Conservation (phyloP, 805 yeast genomes). For the Zygoascus biomembranicola region DNA sequence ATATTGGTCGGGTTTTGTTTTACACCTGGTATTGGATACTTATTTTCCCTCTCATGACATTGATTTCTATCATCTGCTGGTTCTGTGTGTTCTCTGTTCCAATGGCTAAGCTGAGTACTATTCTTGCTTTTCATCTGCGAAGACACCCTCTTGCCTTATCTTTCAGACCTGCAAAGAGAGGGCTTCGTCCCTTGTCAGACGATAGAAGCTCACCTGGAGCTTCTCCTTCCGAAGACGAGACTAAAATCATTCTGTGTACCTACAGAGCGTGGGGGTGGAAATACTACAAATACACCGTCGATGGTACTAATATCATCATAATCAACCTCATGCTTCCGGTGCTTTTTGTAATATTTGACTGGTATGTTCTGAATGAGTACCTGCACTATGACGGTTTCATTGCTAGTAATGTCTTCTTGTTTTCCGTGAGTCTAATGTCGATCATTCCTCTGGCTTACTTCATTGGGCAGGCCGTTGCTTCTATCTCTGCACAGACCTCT, state of each 20-base stretch:
- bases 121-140: conserved; percentile 67
- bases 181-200: background rate
- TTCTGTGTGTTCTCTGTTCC: conserved; percentile 83
- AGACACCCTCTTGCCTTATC: conserved; percentile 87
- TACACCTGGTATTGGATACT: conserved; percentile 61
- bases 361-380: conserved; percentile 48
- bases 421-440: conserved; percentile 68
- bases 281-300: conserved; percentile 92
- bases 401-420: conserved; percentile 59
- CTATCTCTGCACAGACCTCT: conserved; percentile 95
- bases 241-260: conserved; percentile 68
- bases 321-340: conserved; percentile 78
- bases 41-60: conserved; percentile 55
- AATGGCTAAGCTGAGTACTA: conserved; percentile 71
- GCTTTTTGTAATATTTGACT: conserved; percentile 73
- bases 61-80: conserved; percentile 64
- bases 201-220: background rate
- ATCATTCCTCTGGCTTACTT: conserved; percentile 92
- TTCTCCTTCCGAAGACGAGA: conserved; percentile 27
- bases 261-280: conserved; percentile 88
- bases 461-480: conserved; percentile 99
- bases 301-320: conserved; percentile 90
- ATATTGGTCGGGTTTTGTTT: conserved; percentile 69
- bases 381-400: conserved; percentile 34
- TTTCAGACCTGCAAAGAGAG: conserved; percentile 37